Conservation (phyloP, 2,329 filamentous ascomycete species). For the Rachicladosporium sp. region DNA sequence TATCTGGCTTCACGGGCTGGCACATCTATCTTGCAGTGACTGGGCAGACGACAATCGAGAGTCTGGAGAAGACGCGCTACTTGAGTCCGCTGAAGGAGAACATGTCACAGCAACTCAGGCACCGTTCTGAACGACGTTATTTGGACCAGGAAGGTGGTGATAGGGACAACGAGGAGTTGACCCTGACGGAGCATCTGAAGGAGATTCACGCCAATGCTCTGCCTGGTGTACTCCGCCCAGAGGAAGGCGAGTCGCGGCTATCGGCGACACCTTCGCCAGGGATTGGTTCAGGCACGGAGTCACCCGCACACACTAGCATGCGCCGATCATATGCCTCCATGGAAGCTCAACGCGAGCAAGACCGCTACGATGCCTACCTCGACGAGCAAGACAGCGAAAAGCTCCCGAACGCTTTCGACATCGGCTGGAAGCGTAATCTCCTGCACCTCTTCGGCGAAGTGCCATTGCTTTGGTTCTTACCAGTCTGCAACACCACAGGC, state of each 20-base stretch:
- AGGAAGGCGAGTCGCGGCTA: slow-evolving; percentile 57
- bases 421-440: slow-evolving; percentile 72
- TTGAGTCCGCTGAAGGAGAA: slow-evolving; percentile 64
- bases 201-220: slow-evolving; percentile 74
- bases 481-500: slow-evolving; percentile 72
- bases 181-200: slow-evolving; percentile 58
- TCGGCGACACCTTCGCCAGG: slow-evolving; percentile 15
- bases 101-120: slow-evolving; percentile 28
- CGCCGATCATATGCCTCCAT: slow-evolving; percentile 39
- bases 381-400: slow-evolving; percentile 81
- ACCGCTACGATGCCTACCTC: slow-evolving; percentile 67
- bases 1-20: slow-evolving; percentile 83
- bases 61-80: slow-evolving; percentile 89
- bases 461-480: slow-evolving; percentile 63
- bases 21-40: slow-evolving; percentile 69
- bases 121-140: background rate
- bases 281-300: slow-evolving; percentile 8
- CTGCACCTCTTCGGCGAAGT: slow-evolving; percentile 67
- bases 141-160: background rate
- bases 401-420: slow-evolving; percentile 85
- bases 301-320: slow-evolving; percentile 34
- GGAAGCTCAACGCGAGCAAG: slow-evolving; percentile 52
- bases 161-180: slow-evolving; percentile 10
- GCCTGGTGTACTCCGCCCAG: slow-evolving; percentile 65
- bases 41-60: slow-evolving; percentile 91